Conservation (phyloP, 352 stramenopile species). For the Bremia lactucae region DNA sequence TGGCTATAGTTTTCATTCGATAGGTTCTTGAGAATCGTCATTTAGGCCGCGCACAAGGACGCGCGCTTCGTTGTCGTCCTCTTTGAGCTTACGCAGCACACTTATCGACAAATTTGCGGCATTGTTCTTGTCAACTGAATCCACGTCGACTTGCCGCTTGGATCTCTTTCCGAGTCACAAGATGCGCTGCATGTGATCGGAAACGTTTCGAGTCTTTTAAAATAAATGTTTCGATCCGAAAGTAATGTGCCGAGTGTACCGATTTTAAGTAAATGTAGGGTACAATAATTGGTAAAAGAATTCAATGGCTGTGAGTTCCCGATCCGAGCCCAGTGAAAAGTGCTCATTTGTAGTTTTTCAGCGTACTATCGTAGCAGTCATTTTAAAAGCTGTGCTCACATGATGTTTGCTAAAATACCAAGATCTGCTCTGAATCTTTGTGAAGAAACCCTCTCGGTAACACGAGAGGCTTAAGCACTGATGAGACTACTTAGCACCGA, state of each 20-base stretch:
- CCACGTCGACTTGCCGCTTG: constrained; percentile 6
- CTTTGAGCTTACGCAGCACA: constrained; percentile 93
- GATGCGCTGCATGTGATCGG: neutral
- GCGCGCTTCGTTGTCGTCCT: constrained; percentile 88
- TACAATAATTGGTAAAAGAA: constrained; percentile 6
- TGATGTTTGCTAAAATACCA: constrained; percentile 75
- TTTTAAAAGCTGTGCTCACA: constrained; percentile 15
- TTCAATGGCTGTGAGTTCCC: constrained; percentile 11
- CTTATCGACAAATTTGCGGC: constrained; percentile 91
- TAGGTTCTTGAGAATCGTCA: constrained; percentile 95
- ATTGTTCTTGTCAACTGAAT: constrained; percentile 1
- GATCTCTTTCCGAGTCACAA: constrained; percentile 36
- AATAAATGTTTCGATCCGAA: constrained; percentile 12
- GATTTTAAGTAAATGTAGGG: neutral
- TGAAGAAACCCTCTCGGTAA: constrained; percentile 79
- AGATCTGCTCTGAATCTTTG: constrained; percentile 76
- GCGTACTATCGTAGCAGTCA: neutral
- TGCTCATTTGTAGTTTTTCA: constrained; percentile 14
- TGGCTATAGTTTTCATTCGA: constrained; percentile 90
- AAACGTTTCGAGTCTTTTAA: constrained; percentile 1
- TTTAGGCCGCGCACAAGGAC: constrained; percentile 94
- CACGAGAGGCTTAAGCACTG: constrained; percentile 63
- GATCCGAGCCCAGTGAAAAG: neutral
- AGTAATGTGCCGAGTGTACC: neutral
- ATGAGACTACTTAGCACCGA: constrained; percentile 49